Conservation (phyloP, 1,284 basidiomycete genomes). For the Cryptococcus neoformans region DNA sequence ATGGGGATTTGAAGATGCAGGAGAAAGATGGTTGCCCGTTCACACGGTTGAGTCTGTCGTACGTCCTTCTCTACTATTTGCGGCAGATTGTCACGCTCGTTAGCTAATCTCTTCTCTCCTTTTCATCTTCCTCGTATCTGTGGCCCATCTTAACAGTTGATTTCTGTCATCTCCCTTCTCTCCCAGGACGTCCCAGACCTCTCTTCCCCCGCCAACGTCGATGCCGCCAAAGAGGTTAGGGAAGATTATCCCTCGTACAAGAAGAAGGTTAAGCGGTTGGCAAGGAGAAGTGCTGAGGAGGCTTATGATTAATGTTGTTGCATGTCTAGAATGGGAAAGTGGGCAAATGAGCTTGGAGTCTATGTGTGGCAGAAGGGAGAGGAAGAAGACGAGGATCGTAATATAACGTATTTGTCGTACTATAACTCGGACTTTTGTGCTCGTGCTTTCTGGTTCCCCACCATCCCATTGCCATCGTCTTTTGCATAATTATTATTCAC, state of each 20-base stretch:
- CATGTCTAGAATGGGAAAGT: too few species aligned
- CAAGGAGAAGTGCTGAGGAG: conserved; percentile 79
- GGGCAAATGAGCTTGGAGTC: too few species aligned
- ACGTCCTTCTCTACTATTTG: conserved; percentile 45
- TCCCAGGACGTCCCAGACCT: conserved; percentile 89
- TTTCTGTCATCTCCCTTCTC: conserved; percentile 93
- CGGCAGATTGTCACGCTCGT: too few species aligned
- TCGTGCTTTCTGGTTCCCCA: too few species aligned
- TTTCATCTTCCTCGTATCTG: too few species aligned
- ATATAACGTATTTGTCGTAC: too few species aligned
- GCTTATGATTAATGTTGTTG: conserved; percentile 59
- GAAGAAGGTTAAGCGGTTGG: conserved; percentile 89
- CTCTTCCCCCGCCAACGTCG: conserved; percentile 96
- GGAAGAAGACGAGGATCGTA: too few species aligned
- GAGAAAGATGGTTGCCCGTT: conserved; percentile 96
- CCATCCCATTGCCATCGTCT: too few species aligned
- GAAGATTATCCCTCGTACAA: conserved; percentile 70
- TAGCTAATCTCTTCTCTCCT: too few species aligned
- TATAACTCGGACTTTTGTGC: too few species aligned
- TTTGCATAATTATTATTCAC: too few species aligned
- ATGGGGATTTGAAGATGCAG: conserved; percentile 96
- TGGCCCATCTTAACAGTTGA: conserved; percentile 58
- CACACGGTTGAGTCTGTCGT: conserved; percentile 97
- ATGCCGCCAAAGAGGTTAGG: conserved; percentile 88
- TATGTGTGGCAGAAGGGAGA: background rate